Base-by-base conservation (phyloP, 2,329 filamentous ascomycete species). In the Fusarium nanum region DNA sequence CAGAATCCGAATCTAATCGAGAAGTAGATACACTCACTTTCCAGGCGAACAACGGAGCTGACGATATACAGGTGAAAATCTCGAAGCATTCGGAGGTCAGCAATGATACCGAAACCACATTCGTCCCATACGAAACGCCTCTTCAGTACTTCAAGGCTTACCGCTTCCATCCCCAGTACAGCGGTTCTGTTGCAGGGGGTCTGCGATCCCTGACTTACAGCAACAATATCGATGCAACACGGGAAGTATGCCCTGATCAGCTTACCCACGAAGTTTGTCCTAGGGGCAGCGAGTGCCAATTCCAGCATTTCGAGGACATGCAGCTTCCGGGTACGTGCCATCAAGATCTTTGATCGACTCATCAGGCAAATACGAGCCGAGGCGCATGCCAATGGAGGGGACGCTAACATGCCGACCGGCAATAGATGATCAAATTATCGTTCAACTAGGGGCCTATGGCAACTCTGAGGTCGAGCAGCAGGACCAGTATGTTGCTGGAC, bases 191-290 rank as follows among this genome's bases (percentile, higher is more conserved):
- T 60, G 78, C 88, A 59, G 91, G 91, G 67, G 95, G 95, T 45
- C 91, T 94, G 77, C 91, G 92, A 77, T 98, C 96, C 70, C 86
- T 97, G 83, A 98, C 94, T 45, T 98, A 95, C 82, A 98, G 93
- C 82, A 93, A 97, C 81, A 91, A 90, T 73, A 97, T 99, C 80
- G 90, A 98, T 78, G 85, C 90, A 25, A 85, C 88, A 65, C 90
- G 87, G 73, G 87, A 88, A 67, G 77, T 98, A 50, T 99, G 96
- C 80, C 91, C 89, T 40, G 91, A 88, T 75, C 93, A 97, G 79
- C 82, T 92, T 68, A 84, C 86, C 49, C 90, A 89, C 55, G 89
- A 89, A 65, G 83, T 85, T 71, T 98, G 96, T 69, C 80, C 86
- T 30, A 90, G 91, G 72, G 92, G 94, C 76, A 78, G 82, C 63